A percentile compares a stretch with the other conserved stretches of the same genome.
Evolutionary conservation across 108 stramenopile genomes (phyloP).

Genomic region (Skeletonema grethae): DNA sequence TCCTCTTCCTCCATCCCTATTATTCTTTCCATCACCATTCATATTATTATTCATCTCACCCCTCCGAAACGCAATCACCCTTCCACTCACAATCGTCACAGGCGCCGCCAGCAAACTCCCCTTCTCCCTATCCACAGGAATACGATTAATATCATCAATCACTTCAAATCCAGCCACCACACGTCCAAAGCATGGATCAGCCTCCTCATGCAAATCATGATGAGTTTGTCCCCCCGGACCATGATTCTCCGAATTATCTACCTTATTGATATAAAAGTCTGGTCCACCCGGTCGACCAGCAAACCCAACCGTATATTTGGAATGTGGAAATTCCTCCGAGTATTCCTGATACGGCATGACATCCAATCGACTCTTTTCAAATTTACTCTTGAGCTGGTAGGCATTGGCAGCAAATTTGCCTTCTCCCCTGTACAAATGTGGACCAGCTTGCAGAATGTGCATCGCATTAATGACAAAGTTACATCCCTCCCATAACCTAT

Average conservation of each 20-base stretch:
- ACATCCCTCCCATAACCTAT: constrained; percentile 72
- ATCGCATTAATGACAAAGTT: constrained; percentile 66
- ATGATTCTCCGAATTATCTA: constrained; percentile 82
- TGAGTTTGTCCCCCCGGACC: constrained; percentile 87
- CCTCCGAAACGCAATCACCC: neutral
- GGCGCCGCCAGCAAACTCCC: constrained; percentile 3
- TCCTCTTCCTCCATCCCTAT: neutral
- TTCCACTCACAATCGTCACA: neutral
- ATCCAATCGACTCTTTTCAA: constrained; percentile 48
- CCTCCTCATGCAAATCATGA: constrained; percentile 77
- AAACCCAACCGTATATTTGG: constrained; percentile 78
- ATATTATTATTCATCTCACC: neutral
- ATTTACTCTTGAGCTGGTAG: constrained; percentile 7
- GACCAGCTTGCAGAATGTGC: constrained; percentile 76
- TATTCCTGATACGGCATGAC: constrained; percentile 84
- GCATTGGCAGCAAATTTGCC: constrained; percentile 17
- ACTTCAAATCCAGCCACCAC: constrained; percentile 57
- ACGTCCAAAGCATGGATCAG: constrained; percentile 89
- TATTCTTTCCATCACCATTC: neutral
- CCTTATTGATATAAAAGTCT: constrained; percentile 90
- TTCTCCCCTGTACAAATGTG: constrained; percentile 23
- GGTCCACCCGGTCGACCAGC: constrained; percentile 91
- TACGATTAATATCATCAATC: constrained; percentile 24
- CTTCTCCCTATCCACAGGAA: constrained; percentile 24
- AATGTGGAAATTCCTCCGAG: constrained; percentile 65